A percentile compares a stretch with the other conserved stretches of the same genome.
Evolutionary conservation across 208 protist species (phyloP).

Genomic region (Acanthamoeba healyi): DNA sequence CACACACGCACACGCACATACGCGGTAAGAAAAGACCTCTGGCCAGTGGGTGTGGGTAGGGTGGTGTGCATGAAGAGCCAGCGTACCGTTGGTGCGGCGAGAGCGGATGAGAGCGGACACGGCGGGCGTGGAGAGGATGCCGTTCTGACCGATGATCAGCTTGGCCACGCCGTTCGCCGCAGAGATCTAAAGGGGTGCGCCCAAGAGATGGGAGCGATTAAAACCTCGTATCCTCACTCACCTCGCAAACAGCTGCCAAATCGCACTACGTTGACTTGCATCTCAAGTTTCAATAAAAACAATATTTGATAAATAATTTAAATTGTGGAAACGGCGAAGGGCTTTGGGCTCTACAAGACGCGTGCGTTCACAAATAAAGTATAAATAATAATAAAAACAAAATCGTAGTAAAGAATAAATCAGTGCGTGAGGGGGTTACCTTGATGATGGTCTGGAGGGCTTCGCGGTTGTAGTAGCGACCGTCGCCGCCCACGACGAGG

Average conservation of each 20-base stretch:
- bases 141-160: constrained; percentile 92
- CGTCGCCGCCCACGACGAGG: constrained; percentile 97
- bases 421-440: not conserved
- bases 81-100: constrained; percentile 87
- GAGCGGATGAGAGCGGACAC: constrained; percentile 95
- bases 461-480: constrained; percentile 95
- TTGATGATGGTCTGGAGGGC: constrained; percentile 95
- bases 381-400: too few species aligned
- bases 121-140: constrained; percentile 97
- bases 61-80: not conserved
- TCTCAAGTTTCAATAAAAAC: not conserved
- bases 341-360: too few species aligned
- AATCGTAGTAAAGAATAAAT: not conserved
- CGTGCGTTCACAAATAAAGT: too few species aligned
- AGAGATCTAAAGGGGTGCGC: constrained; percentile 89
- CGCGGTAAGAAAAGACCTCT: too few species aligned
- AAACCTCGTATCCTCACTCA: too few species aligned
- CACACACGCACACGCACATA: constrained; percentile 29
- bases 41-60: not conserved
- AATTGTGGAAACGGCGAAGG: too few species aligned
- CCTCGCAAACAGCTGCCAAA: too few species aligned
- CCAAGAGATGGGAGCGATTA: too few species aligned
- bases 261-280: not conserved
- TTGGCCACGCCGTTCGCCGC: constrained; percentile 94
- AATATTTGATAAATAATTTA: not conserved